Base-by-base conservation (phyloP, 495 filamentous ascomycete genomes). In the Podospora didyma region DNA sequence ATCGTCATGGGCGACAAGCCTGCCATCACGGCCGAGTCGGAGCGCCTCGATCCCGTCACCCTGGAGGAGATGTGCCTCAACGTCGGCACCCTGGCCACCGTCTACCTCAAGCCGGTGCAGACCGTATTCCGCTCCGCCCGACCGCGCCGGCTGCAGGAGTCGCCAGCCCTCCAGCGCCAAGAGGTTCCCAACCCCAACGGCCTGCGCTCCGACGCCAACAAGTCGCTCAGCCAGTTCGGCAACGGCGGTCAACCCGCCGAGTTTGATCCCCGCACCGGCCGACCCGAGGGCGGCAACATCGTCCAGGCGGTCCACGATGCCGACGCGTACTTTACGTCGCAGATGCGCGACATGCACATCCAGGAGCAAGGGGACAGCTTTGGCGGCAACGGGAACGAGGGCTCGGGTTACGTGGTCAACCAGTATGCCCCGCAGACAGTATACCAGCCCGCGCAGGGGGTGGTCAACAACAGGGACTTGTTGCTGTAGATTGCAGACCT, bases 1-100 rank as follows among this genome's bases (percentile, higher is more conserved):
- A 81, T 99, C 53, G 90, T 99, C 59, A 96, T 97, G 92, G 93
- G 92, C 57, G 87, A 95, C 62, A 97, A 97, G 69, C 94, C 94
- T 1, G 84, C 94, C 39, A 97, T 98, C 75, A 97, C 90, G 2
- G 94, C 94, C 45, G 95, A 97, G 69, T 89, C 88, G 53, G 95
- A 97, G 75, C 94, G 94, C 62, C 81, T 97, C 1, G 95, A 97
- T 68, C 87, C 92, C 0, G 82, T 76, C 24, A 97, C 94, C 0
- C 82, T 98, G 20, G 94, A 97, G 75, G 95, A 98, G 70, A 90
- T 98, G 78, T 97, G 95, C 68, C 82, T 97, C 46, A 92, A 92
- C 69, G 90, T 99, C 58, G 95, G 95, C 60, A 99, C 94, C 0
- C 80, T 97, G 2, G 93, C 94, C 7, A 97, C 94, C 4, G 92